Conservation (phyloP, 1,139 yeast species). For the Pichia sp. region DNA sequence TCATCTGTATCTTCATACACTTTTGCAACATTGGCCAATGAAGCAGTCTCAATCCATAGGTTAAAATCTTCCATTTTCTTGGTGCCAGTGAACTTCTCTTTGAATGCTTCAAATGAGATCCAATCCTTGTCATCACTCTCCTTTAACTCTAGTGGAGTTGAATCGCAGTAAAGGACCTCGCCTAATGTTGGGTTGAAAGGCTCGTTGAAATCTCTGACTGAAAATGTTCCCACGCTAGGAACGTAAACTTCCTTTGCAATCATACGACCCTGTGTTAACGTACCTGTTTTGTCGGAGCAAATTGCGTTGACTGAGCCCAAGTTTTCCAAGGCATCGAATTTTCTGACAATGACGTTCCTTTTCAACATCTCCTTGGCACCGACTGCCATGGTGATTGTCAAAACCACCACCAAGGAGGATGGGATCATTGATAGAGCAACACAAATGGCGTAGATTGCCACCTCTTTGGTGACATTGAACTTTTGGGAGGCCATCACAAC, state of each 20-base stretch:
- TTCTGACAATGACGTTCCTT: constrained; percentile 70
- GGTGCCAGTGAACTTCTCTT: constrained; percentile 19
- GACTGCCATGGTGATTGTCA: constrained; percentile 82
- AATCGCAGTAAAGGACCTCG: constrained; percentile 39
- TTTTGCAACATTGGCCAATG: constrained; percentile 70
- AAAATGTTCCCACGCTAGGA: constrained; percentile 67
- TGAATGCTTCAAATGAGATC: constrained; percentile 25
- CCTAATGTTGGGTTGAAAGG: constrained; percentile 76
- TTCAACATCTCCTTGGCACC: constrained; percentile 77
- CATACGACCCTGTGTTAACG: constrained; percentile 79
- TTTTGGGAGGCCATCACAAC: constrained; percentile 77
- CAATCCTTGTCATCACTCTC: constrained; percentile 26
- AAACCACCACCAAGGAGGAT: constrained; percentile 72
- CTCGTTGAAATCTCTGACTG: constrained; percentile 56
- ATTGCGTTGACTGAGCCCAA: constrained; percentile 77
- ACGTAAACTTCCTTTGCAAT: constrained; percentile 69
- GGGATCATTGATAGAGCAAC: constrained; percentile 84
- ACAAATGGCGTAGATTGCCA: constrained; percentile 79
- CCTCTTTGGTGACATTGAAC: constrained; percentile 61
- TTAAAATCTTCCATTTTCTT: constrained; percentile 32
- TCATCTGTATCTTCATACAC: constrained; percentile 43
- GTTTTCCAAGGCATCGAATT: constrained; percentile 74
- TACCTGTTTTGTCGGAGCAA: constrained; percentile 82
- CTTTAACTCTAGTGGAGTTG: constrained; percentile 36
- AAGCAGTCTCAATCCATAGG: constrained; percentile 55